phyloP scores from a whole-genome alignment of 2,329 filamentous ascomycete genomes.

The Hypoxylon rubiginosum region DNA sequence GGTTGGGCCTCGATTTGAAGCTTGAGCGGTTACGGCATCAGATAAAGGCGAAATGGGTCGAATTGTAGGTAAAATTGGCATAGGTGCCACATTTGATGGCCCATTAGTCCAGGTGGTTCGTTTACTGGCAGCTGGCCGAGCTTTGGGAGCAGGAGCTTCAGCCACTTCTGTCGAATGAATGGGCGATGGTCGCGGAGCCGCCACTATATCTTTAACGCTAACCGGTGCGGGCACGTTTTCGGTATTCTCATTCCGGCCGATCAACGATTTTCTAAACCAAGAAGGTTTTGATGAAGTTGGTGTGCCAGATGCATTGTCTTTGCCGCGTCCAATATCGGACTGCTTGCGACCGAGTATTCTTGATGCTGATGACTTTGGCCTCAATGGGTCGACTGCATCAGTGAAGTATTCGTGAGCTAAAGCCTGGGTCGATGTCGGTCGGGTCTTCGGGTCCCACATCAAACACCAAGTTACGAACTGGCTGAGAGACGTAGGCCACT shows the following conservation, averaged over 20 bases:
- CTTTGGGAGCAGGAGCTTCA: slow-evolving; percentile 60
- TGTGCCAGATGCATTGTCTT: slow-evolving; percentile 70
- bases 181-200: slow-evolving; percentile 54
- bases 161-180: slow-evolving; percentile 47
- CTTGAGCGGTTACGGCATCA: slow-evolving; percentile 91
- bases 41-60: slow-evolving; percentile 96
- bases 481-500: slow-evolving; percentile 90
- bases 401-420: slow-evolving; percentile 94
- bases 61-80: slow-evolving; percentile 96
- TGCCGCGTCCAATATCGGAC: slow-evolving; percentile 81
- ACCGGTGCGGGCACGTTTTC: slow-evolving; percentile 68
- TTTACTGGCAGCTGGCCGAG: slow-evolving; percentile 74
- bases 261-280: slow-evolving; percentile 96
- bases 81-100: slow-evolving; percentile 83
- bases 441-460: slow-evolving; percentile 96
- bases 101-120: slow-evolving; percentile 95
- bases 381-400: slow-evolving; percentile 90
- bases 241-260: slow-evolving; percentile 79
- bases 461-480: slow-evolving; percentile 98
- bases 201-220: slow-evolving; percentile 61
- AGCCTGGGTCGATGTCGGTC: slow-evolving; percentile 94
- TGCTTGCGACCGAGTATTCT: slow-evolving; percentile 89
- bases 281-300: slow-evolving; percentile 85
- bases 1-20: slow-evolving; percentile 73
- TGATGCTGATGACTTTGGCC: slow-evolving; percentile 91